Evolutionary conservation across 805 yeast species (phyloP).

Genomic region (Ogataea minuta): DNA sequence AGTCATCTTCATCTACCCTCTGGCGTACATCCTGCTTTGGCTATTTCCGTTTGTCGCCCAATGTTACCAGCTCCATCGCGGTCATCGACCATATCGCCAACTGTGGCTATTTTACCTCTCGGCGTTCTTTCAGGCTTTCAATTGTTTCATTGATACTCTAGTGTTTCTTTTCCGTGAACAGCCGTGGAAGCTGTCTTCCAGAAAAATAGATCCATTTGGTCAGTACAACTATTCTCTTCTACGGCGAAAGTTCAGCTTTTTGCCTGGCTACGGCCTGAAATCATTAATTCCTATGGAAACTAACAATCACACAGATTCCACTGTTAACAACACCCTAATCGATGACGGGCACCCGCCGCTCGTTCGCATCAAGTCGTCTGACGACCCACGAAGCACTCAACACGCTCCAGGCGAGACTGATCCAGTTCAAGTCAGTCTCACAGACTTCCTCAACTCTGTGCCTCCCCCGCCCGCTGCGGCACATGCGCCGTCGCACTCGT

Average conservation of each 20-base stretch:
- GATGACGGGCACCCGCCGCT: not conserved
- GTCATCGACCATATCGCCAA: constrained; percentile 50
- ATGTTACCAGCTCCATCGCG: constrained; percentile 46
- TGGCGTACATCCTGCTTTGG: constrained; percentile 81
- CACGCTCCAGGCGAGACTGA: constrained; percentile 17
- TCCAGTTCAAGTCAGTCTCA: constrained; percentile 9
- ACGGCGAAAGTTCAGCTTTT: constrained; percentile 25
- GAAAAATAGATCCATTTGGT: constrained; percentile 24
- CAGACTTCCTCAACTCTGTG: constrained; percentile 16
- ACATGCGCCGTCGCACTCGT: constrained; percentile 1
- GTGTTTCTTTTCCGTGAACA: constrained; percentile 76
- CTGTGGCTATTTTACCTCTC: constrained; percentile 64
- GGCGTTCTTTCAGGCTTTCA: constrained; percentile 78
- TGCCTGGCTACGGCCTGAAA: constrained; percentile 28
- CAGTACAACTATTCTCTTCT: constrained; percentile 17
- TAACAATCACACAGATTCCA: not conserved
- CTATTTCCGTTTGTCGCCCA: constrained; percentile 71
- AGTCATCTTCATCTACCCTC: constrained; percentile 78
- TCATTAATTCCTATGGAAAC: not conserved
- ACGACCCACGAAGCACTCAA: constrained; percentile 7
- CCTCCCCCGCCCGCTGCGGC: constrained; percentile 8
- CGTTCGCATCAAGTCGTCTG: constrained; percentile 2
- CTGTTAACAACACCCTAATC: not conserved
- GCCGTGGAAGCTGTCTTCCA: constrained; percentile 58
- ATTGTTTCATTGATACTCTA: constrained; percentile 71